Percentiles rank a stretch among this genome's conserved stretches.
These are phyloP conservation scores for Rhizopogon salebrosus DNA, from an alignment of 768 basidiomycete genomes.

Conservation along the genomic window DNA sequence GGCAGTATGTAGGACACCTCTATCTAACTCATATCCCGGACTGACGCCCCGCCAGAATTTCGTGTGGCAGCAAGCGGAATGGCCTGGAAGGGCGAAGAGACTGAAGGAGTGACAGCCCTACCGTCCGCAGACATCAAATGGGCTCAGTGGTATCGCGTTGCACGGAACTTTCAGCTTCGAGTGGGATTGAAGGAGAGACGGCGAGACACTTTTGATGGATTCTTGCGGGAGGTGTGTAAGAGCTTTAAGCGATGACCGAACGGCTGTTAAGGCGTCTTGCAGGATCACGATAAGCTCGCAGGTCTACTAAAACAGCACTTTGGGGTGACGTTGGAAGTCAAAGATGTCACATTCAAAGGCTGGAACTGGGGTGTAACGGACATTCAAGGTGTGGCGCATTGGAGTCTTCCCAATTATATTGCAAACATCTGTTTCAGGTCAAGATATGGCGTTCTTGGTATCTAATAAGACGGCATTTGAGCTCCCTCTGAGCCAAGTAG, in stretches of 20 bases:
- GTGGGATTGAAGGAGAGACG: slow-evolving; percentile 74
- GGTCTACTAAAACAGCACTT: slow-evolving; percentile 83
- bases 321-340: slow-evolving; percentile 75
- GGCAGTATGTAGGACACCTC: slow-evolving; percentile 63
- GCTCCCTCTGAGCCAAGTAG: slow-evolving; percentile 78
- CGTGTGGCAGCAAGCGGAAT: slow-evolving; percentile 87
- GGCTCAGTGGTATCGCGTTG: slow-evolving; percentile 89
- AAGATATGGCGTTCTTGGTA: slow-evolving; percentile 88
- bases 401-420: not conserved
- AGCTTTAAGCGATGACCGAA: not conserved
- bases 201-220: slow-evolving; percentile 89
- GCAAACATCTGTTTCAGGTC: slow-evolving; percentile 43
- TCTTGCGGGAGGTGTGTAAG: slow-evolving; percentile 70
- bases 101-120: slow-evolving; percentile 57
- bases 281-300: slow-evolving; percentile 91
- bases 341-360: slow-evolving; percentile 86
- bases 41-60: slow-evolving; percentile 49
- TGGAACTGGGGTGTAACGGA: slow-evolving; percentile 99
- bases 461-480: slow-evolving; percentile 88
- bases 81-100: slow-evolving; percentile 87
- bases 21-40: not conserved
- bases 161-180: slow-evolving; percentile 85
- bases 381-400: slow-evolving; percentile 68
- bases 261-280: slow-evolving; percentile 1
- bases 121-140: slow-evolving; percentile 75